Evolutionary conservation across 805 yeast species (phyloP).

Genomic region (Kregervanrija delftensis): DNA sequence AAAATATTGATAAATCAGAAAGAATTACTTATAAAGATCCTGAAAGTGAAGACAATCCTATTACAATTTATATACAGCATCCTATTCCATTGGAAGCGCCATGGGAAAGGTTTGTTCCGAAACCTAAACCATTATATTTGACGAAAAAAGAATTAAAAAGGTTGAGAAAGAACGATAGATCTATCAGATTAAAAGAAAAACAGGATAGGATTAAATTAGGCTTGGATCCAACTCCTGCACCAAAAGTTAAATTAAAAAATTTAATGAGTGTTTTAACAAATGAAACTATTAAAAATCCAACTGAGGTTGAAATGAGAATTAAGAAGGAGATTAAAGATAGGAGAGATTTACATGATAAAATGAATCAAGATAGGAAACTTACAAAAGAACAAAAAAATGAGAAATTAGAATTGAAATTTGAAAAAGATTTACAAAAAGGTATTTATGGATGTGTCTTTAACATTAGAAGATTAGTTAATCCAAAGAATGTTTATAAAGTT

Average conservation of each 20-base stretch:
- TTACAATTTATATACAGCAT: constrained; percentile 73
- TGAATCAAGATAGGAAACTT: constrained; percentile 57
- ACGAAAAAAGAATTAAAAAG: constrained; percentile 76
- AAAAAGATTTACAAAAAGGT: constrained; percentile 45
- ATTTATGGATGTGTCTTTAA: constrained; percentile 50
- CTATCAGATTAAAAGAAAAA: constrained; percentile 53
- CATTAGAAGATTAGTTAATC: constrained; percentile 47
- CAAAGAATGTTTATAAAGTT: constrained; percentile 65
- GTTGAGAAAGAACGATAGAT: constrained; percentile 63
- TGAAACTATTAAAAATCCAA: constrained; percentile 84
- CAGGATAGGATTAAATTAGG: constrained; percentile 80
- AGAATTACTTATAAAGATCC: constrained; percentile 29
- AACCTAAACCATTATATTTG: constrained; percentile 44
- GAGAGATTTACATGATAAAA: constrained; percentile 45
- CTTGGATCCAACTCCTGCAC: constrained; percentile 78
- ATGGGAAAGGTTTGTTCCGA: constrained; percentile 41
- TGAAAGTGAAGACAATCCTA: constrained; percentile 38
- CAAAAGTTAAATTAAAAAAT: constrained; percentile 79
- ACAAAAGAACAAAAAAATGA: constrained; percentile 49
- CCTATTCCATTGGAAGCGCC: constrained; percentile 63
- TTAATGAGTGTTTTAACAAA: constrained; percentile 81
- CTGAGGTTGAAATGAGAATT: constrained; percentile 72
- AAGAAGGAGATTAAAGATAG: constrained; percentile 62
- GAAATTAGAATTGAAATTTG: constrained; percentile 40
- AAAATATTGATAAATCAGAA: constrained; percentile 24